Evolutionary conservation across 495 filamentous ascomycete genomes (phyloP).

Genomic region (Penicillium angulare): DNA sequence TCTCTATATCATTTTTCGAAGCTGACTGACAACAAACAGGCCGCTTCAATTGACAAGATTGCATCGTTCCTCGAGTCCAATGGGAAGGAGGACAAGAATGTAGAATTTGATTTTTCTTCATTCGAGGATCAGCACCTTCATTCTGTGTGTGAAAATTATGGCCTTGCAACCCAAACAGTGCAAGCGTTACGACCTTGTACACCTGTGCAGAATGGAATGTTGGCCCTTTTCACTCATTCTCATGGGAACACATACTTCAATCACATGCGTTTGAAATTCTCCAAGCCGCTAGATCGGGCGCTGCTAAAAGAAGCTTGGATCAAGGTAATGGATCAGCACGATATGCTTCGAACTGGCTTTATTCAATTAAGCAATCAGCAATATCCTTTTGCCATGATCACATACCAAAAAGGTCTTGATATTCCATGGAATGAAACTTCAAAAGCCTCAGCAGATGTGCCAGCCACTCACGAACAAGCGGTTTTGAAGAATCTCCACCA

Average conservation of each 20-base stretch:
- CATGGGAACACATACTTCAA: conserved; percentile 73
- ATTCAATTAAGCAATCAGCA: conserved; percentile 43
- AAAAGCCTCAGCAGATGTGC: conserved; percentile 17
- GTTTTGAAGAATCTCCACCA: conserved; percentile 37
- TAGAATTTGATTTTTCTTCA: conserved; percentile 23
- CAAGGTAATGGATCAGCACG: conserved; percentile 48
- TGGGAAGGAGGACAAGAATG: conserved; percentile 9
- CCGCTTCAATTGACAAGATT: conserved; percentile 29
- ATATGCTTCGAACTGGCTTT: conserved; percentile 77
- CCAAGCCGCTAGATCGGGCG: conserved; percentile 43
- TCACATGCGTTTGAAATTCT: conserved; percentile 63
- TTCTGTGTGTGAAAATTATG: conserved; percentile 33
- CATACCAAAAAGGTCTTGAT: conserved; percentile 36
- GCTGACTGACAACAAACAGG: conserved; percentile 52
- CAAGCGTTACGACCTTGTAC: conserved; percentile 44
- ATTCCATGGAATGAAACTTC: conserved; percentile 44
- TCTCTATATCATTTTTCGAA: conserved; percentile 56
- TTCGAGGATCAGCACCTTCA: conserved; percentile 57
- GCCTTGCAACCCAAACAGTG: conserved; percentile 16
- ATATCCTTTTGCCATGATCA: conserved; percentile 65
- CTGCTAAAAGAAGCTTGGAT: conserved; percentile 60
- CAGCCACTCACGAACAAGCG: conserved; percentile 10
- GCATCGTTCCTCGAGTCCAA: conserved; percentile 20
- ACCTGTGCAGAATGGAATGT: conserved; percentile 79
- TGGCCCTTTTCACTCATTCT: conserved; percentile 70